A percentile compares a stretch with the other conserved stretches of the same genome.
These are phyloP conservation scores for Coelastrella sp. DNA, from an alignment of 139 green algal genomes.

Conservation along the genomic window DNA sequence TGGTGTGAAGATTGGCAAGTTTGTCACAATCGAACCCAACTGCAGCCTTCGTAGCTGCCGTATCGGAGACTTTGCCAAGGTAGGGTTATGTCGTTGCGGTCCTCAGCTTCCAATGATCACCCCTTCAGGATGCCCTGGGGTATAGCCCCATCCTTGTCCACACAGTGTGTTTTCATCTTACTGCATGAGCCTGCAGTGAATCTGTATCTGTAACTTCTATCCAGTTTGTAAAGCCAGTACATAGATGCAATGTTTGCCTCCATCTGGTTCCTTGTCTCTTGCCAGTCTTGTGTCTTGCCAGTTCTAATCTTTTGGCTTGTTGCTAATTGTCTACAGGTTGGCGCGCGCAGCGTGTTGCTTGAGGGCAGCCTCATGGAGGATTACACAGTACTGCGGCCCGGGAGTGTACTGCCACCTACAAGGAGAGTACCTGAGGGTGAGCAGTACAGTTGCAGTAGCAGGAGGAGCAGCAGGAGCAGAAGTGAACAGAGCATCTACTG, in stretches of 20 bases:
- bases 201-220: too few relatives aligned
- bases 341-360: constrained; percentile 81
- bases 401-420: constrained; percentile 86
- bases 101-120: too few relatives aligned
- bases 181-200: too few relatives aligned
- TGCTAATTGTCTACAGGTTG: constrained; percentile 81
- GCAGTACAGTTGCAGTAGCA: too few relatives aligned
- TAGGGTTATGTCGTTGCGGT: background rate
- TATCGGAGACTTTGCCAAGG: constrained; percentile 69
- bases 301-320: too few relatives aligned
- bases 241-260: too few relatives aligned
- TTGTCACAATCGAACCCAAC: constrained; percentile 86
- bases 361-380: constrained; percentile 86
- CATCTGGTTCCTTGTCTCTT: background rate
- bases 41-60: constrained; percentile 81
- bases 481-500: background rate
- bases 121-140: too few relatives aligned
- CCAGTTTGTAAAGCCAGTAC: too few relatives aligned
- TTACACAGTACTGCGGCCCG: constrained; percentile 78
- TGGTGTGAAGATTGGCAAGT: constrained; percentile 79
- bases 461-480: background rate
- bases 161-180: too few relatives aligned
- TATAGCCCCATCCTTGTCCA: too few relatives aligned
- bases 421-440: constrained; percentile 73
- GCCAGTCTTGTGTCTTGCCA: background rate